These are phyloP conservation scores for Fusarium buxicola DNA, from an alignment of 2,329 filamentous ascomycete genomes.

Conservation along the genomic window DNA sequence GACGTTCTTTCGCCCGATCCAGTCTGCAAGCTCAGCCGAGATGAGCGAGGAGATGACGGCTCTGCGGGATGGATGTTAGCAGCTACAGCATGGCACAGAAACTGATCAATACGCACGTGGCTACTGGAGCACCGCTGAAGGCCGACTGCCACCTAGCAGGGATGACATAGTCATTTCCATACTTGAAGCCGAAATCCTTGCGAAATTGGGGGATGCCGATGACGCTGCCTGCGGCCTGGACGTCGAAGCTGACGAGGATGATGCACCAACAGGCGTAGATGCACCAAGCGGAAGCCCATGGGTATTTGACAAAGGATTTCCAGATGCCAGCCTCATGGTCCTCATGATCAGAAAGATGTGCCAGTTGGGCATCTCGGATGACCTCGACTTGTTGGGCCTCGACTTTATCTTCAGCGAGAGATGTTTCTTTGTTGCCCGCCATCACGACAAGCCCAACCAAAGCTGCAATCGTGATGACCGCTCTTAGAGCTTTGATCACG, in stretches of 20 bases:
- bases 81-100: not conserved
- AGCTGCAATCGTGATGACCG: too few relatives aligned
- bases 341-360: slow-evolving; percentile 24
- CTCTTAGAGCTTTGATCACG: too few relatives aligned
- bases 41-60: slow-evolving; percentile 23
- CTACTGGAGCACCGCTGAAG: slow-evolving; percentile 30
- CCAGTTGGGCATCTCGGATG: slow-evolving; percentile 13
- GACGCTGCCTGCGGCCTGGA: slow-evolving; percentile 29
- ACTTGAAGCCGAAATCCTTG: slow-evolving; percentile 32
- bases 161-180: slow-evolving; percentile 23
- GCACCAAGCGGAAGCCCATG: slow-evolving; percentile 30
- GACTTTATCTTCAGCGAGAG: not conserved
- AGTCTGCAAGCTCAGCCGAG: slow-evolving; percentile 24
- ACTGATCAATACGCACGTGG: slow-evolving; percentile 23
- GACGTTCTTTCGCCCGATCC: slow-evolving; percentile 21
- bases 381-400: slow-evolving; percentile 15
- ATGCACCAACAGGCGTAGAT: slow-evolving; percentile 34
- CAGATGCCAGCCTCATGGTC: slow-evolving; percentile 26
- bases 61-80: not conserved
- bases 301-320: slow-evolving; percentile 15
- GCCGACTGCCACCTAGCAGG: slow-evolving; percentile 35
- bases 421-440: not conserved
- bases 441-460: not conserved
- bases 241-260: slow-evolving; percentile 35
- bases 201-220: slow-evolving; percentile 33